Evolutionary conservation across 139 green algal species (phyloP).

Genomic region (Trebouxia sp.): DNA sequence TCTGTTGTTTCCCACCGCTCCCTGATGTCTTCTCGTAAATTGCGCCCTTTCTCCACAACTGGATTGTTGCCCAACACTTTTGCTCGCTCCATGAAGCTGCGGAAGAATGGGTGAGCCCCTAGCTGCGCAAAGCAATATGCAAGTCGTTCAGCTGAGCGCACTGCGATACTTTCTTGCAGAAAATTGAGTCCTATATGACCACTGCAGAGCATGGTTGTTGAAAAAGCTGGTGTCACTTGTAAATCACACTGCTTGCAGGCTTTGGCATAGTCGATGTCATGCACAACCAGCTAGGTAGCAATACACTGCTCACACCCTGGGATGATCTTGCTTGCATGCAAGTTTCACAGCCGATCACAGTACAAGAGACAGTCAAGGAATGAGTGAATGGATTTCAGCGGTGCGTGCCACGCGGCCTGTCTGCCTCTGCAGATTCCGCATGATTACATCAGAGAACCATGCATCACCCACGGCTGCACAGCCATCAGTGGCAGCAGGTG

Average conservation of each 20-base stretch:
- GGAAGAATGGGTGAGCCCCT: constrained; percentile 53
- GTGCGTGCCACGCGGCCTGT: no score
- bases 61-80: constrained; percentile 28
- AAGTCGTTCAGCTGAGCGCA: neutral
- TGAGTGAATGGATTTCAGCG: no score
- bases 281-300: no score
- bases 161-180: neutral
- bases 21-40: constrained; percentile 82
- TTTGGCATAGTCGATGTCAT: no score
- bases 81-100: constrained; percentile 36
- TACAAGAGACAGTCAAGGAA: no score
- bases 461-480: no score
- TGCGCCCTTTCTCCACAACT: constrained; percentile 55
- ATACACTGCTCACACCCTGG: no score
- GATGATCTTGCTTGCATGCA: no score
- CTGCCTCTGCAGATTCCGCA: no score
- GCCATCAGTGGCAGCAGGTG: no score
- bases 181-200: neutral
- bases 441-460: no score
- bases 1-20: constrained; percentile 94
- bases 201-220: neutral
- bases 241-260: neutral
- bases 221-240: neutral
- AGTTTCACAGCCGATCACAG: no score
- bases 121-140: constrained; percentile 35